Conservation (phyloP, 1,284 basidiomycete genomes). For the Agaricales sp. region DNA sequence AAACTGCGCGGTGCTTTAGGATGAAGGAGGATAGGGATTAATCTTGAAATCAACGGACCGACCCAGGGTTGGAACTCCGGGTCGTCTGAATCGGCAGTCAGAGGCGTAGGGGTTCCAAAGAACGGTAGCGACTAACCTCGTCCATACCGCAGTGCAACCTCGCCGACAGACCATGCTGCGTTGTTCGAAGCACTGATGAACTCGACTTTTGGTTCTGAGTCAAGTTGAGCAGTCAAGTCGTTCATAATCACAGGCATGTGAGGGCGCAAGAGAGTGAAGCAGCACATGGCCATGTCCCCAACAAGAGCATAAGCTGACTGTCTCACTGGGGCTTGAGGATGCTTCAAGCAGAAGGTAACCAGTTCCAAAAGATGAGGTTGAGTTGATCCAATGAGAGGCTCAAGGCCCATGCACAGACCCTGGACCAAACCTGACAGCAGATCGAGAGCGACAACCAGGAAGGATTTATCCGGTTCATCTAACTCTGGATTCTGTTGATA, state of each 20-base stretch:
- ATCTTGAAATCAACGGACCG: conserved; percentile 73
- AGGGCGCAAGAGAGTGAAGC: conserved; percentile 79
- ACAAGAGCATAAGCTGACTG: conserved; percentile 97
- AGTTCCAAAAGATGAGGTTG: conserved; percentile 74
- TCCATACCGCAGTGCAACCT: conserved; percentile 86
- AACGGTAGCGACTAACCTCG: conserved; percentile 36
- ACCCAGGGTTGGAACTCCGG: conserved; percentile 86
- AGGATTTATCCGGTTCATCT: conserved; percentile 91
- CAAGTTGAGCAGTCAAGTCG: conserved; percentile 84
- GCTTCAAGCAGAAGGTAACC: conserved; percentile 81
- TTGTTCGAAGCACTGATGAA: conserved; percentile 98
- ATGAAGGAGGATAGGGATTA: conserved; percentile 89
- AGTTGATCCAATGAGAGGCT: conserved; percentile 54
- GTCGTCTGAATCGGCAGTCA: conserved; percentile 38
- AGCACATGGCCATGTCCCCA: conserved; percentile 96
- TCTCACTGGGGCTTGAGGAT: conserved; percentile 90
- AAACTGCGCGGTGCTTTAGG: conserved; percentile 89
- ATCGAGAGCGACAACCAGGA: conserved; percentile 95
- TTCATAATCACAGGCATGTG: conserved; percentile 84
- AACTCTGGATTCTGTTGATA: conserved; percentile 79
- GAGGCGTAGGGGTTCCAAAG: conserved; percentile 1
- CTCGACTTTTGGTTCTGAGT: conserved; percentile 83
- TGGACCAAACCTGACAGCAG: conserved; percentile 93
- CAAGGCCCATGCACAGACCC: conserved; percentile 76
- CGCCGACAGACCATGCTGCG: conserved; percentile 99